These are phyloP conservation scores for Rhodotorula glutinis DNA, from an alignment of 1,284 basidiomycete genomes.

Conservation along the genomic window DNA sequence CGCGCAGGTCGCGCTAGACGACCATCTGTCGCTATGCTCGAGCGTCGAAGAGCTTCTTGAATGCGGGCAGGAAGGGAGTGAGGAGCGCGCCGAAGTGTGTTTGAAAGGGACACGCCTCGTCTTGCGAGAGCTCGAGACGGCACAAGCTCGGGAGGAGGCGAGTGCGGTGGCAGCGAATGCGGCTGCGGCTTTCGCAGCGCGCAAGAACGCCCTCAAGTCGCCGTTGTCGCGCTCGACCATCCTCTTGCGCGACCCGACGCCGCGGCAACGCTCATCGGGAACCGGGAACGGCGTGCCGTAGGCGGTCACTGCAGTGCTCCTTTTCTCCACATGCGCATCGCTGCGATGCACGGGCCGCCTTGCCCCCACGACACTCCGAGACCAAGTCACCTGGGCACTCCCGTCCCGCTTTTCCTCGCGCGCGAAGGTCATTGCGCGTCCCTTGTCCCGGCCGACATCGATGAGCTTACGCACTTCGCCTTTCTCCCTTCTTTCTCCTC, in stretches of 20 bases:
- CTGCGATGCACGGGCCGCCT: no score
- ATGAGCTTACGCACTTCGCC: not conserved
- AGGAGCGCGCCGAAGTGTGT: slow-evolving; percentile 24
- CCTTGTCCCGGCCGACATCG: not conserved
- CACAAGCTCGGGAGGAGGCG: slow-evolving; percentile 17
- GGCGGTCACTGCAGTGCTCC: no score
- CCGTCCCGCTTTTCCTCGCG: no score
- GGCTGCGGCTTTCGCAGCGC: slow-evolving; percentile 7
- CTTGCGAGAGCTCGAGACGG: slow-evolving; percentile 21
- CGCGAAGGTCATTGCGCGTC: no score
- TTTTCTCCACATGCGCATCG: no score
- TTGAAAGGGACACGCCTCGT: slow-evolving; percentile 19
- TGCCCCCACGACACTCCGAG: no score
- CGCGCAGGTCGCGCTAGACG: slow-evolving; percentile 21
- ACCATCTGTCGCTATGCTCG: slow-evolving; percentile 17
- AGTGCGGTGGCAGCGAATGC: slow-evolving; percentile 4
- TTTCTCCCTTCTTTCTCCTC: slow-evolving; percentile 1
- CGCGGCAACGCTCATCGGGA: not conserved
- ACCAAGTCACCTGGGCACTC: not conserved
- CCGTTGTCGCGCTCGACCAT: not conserved
- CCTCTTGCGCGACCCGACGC: not conserved
- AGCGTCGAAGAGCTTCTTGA: slow-evolving; percentile 34
- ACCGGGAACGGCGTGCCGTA: not conserved
- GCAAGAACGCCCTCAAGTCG: not conserved
- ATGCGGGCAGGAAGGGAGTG: slow-evolving; percentile 11